Conservation (phyloP, 768 basidiomycete genomes). For the Cytidiella melzeri region DNA sequence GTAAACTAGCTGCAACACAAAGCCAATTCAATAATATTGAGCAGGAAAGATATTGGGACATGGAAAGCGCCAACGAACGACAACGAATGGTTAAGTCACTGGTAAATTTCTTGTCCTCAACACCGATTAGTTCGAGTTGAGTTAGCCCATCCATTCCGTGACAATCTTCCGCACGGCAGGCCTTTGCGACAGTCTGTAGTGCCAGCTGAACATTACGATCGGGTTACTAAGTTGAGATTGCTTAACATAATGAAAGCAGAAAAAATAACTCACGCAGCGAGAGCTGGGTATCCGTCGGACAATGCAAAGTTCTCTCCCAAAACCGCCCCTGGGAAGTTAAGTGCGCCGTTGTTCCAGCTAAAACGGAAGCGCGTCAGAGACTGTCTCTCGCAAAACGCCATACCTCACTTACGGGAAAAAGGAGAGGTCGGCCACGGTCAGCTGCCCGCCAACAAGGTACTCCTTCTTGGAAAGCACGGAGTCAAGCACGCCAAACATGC, state of each 20-base stretch:
- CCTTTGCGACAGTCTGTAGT: background rate
- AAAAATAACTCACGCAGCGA: slow-evolving; percentile 5
- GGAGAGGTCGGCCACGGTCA: slow-evolving; percentile 22
- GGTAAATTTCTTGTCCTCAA: too few species aligned
- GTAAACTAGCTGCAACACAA: too few species aligned
- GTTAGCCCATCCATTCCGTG: too few species aligned
- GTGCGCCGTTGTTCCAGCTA: slow-evolving; percentile 17
- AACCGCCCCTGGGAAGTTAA: too few species aligned
- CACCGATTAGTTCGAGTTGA: too few species aligned
- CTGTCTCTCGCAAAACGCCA: background rate
- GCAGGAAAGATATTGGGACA: too few species aligned
- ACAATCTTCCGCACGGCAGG: slow-evolving; percentile 1
- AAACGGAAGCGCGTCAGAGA: background rate
- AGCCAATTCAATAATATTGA: too few species aligned
- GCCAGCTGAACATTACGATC: background rate
- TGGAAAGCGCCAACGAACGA: too few species aligned
- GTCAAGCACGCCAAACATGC: slow-evolving; percentile 24
- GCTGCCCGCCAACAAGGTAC: slow-evolving; percentile 24
- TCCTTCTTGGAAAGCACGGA: slow-evolving; percentile 23
- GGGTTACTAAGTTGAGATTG: background rate
- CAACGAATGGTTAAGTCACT: too few species aligned
- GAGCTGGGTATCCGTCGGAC: slow-evolving; percentile 18
- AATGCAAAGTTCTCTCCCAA: slow-evolving; percentile 12
- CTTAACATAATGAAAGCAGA: background rate
- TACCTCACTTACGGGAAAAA: slow-evolving; percentile 15